Conservation (phyloP, 164 flowering plant species). For the Umbellularia californica region DNA sequence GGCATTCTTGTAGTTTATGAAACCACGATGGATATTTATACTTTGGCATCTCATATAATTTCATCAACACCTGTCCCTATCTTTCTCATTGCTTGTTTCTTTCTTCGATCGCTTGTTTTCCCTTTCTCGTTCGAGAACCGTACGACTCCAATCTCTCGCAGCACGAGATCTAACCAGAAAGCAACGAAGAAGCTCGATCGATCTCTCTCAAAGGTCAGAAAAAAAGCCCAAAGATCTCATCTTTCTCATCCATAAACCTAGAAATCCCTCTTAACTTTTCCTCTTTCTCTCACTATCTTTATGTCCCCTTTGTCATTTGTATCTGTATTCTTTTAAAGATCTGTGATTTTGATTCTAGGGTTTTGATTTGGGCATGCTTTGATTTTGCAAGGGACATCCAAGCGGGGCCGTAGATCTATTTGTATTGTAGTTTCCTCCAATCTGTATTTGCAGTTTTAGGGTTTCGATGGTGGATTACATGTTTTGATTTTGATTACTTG, state of each 20-base stretch:
- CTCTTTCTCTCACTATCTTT: no score
- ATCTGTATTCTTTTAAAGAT: background rate
- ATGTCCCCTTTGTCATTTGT: no score
- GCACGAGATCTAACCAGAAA: background rate
- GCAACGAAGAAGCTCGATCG: background rate
- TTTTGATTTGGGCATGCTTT: background rate
- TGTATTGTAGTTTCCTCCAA: background rate
- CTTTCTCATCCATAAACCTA: background rate
- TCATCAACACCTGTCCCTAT: no score
- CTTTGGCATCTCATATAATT: no score
- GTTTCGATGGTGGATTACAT: background rate
- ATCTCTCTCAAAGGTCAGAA: background rate
- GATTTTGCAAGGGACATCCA: background rate
- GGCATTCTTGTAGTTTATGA: no score
- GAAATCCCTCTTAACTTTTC: background rate
- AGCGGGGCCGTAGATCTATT: no score
- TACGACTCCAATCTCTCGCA: background rate
- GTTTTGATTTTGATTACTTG: background rate
- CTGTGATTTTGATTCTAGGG: conserved; percentile 1
- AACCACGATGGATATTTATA: no score
- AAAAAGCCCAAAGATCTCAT: background rate
- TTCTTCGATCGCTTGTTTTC: background rate
- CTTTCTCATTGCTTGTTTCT: no score
- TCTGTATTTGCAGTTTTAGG: background rate
- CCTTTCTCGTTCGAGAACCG: background rate